These are phyloP conservation scores for Rubroboletus satanas DNA, from an alignment of 768 basidiomycete species.

Conservation along the genomic window DNA sequence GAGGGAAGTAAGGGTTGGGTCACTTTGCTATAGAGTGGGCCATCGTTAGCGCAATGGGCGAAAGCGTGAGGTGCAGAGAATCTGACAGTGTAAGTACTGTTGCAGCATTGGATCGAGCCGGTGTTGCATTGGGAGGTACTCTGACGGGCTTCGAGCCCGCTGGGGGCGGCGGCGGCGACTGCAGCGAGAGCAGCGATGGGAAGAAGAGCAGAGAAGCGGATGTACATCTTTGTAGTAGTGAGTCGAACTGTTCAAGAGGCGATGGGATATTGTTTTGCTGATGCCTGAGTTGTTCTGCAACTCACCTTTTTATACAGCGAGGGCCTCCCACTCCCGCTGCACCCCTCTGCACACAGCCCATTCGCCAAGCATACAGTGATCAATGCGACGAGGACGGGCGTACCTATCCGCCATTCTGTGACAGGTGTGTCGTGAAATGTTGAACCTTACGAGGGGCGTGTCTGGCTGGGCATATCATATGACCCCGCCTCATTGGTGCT, in stretches of 20 bases:
- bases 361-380: too few species aligned
- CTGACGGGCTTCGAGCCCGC: too few species aligned
- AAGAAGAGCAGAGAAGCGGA: too few species aligned
- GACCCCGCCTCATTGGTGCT: neutral
- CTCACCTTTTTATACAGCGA: slow-evolving; percentile 7
- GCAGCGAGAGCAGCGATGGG: too few species aligned
- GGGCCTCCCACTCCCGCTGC: neutral
- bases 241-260: neutral
- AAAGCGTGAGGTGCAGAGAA: too few species aligned
- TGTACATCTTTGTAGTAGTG: too few species aligned
- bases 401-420: neutral
- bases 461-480: neutral
- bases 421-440: neutral
- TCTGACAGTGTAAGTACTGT: neutral
- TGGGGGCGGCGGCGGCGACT: too few species aligned
- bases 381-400: neutral
- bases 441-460: neutral
- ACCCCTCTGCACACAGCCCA: neutral
- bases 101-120: neutral
- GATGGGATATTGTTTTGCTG: neutral
- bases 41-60: neutral
- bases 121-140: too few species aligned
- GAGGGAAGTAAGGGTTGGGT: neutral
- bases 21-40: too few species aligned
- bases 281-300: neutral